Percentiles rank a stretch among this genome's conserved stretches.
Conservation (phyloP, 2,329 filamentous ascomycete genomes). For the Claviceps sorghi region DNA sequence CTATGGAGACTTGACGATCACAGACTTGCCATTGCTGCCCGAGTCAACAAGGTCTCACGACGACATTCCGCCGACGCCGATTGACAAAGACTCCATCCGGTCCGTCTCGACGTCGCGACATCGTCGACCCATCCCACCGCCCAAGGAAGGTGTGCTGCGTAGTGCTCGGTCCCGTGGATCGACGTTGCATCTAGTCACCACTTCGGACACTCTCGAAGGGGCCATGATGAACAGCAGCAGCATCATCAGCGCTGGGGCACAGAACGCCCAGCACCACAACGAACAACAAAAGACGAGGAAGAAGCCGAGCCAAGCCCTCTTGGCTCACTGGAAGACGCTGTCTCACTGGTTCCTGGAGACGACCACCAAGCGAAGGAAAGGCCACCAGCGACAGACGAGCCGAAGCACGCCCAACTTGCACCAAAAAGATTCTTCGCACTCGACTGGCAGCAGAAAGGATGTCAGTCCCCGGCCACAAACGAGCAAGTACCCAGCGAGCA, state of each 20-base stretch:
- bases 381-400: conserved; percentile 35
- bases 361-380: conserved; percentile 37
- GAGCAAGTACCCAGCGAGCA: conserved; percentile 36
- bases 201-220: conserved; percentile 33
- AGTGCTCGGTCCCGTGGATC: conserved; percentile 65
- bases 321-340: conserved; percentile 49
- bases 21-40: conserved; percentile 64
- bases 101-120: conserved; percentile 65
- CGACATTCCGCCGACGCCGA: conserved; percentile 50
- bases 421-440: conserved; percentile 28
- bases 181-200: conserved; percentile 72
- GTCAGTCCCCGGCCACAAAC: conserved; percentile 45
- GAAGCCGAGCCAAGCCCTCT: conserved; percentile 43
- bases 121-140: conserved; percentile 63
- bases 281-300: conserved; percentile 34
- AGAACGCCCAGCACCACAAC: conserved; percentile 10
- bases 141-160: conserved; percentile 61
- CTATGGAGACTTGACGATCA: conserved; percentile 46
- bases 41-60: conserved; percentile 36
- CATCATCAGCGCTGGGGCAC: conserved; percentile 6
- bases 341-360: conserved; percentile 49
- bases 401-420: conserved; percentile 46
- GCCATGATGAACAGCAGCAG: conserved; percentile 7
- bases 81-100: conserved; percentile 65
- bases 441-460: conserved; percentile 32